Evolutionary conservation across 148 eudicot species (phyloP), one percentile per base, ranked within the genome.

Genomic region (Vaccinium myrtillus): DNA sequence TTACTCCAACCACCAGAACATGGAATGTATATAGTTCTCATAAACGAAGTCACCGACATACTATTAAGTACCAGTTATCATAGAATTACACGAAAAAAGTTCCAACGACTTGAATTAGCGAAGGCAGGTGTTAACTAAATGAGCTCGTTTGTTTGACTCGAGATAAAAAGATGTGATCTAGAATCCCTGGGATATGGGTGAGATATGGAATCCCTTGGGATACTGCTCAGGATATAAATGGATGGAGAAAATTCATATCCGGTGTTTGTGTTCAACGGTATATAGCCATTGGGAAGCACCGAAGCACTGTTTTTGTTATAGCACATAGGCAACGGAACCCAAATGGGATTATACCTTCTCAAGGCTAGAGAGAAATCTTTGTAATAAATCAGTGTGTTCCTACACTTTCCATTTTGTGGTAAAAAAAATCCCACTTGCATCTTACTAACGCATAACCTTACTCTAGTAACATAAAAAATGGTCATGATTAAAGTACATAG

Each of bases 1-100:
- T 30, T 30, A 59, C 12, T 43, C 65, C 67, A 67, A 63, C 75
- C 49, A 63, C 82, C 81, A 71, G 59, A 73, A 48, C 16, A 79
- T 46, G 55, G 48, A 39, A 32, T n/a, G 43, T n/a, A 74, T 58
- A 85, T 8, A 50, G 75, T 56, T 75, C 39, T 46, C 14, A 30
- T 4, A 49, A 14, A 63, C 70, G 5, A 65, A 15, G 23, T 36
- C 69, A 77, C 4, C 23, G 14, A 39, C 11, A 3, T 50, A 18
- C 10, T 23, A 75, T 21, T 75, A 51, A 49, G 55, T 23, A 6
- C 51, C 43, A 21, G 78, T 69, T 18, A 50, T 39, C 54, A 77
- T 59, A 27, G 18, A 32, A 79, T 43, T 70, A 80, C 19, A 79
- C 23, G n/a, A 78, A 58, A 9, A 71, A 54, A 75, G 51, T 78